Evolutionary conservation across 2,329 filamentous ascomycete species (phyloP), one percentile per base, ranked within the genome.

Genomic region (Fusarium sp.): DNA sequence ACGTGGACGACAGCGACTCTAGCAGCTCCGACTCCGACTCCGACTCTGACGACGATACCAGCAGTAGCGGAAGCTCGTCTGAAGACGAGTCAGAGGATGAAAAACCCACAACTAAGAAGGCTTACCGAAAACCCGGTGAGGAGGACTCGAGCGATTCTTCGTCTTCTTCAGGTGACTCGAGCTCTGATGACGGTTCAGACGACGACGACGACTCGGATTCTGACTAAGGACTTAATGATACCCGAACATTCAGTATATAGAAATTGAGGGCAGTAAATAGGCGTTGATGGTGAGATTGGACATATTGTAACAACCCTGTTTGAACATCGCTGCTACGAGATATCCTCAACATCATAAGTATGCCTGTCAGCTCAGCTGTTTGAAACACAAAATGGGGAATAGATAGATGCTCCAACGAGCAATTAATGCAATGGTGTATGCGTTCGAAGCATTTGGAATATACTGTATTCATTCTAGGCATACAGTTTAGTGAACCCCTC

Each of bases 401-500:
- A 62, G 52, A 59, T 59, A 48, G 25, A 58, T 29, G 51, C 56
- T 62, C 44, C 16, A 25, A 30, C 32, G 63, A 60, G 58, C 48
- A 44, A 44, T 45, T 43, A 43, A 27, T 47, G 16, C 16, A 54
- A 69, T 41, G 16, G 11, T 30, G 49, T 44, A 44, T 16, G 34
- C 27, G 40, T 32, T 49, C n/a, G 13, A 40, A 34, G 51, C 27
- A 34, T 12, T 43, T 29, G 27, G 18, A n/a, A 46, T 54, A 20
- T 13, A 11, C 40, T 43, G 18, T 49, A 51, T 58, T 54, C 9
- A 55, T 12, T 58, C 54, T 78, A 84, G 6, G 72, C 69, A 49
- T 83, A 89, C 67, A 94, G 76, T 78, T 82, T 91, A 9, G 92
- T 94, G 77, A 99, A 98, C 0, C 93, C 94, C 44, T 88, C 87